phyloP scores from a whole-genome alignment of 148 eudicot species.

The Persicaria tinctoria region DNA sequence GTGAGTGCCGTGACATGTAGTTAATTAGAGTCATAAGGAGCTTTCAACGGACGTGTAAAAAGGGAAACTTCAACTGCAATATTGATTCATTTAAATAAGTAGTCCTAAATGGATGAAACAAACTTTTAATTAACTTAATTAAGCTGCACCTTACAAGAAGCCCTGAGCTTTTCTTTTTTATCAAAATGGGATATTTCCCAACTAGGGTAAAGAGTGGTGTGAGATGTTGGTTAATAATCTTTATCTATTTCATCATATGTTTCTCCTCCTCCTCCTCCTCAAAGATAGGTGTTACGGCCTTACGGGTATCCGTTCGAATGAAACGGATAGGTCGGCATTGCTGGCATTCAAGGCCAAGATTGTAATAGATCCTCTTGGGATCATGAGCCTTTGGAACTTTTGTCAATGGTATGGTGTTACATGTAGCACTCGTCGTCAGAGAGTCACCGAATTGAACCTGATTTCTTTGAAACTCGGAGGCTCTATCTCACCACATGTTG shows the following conservation, averaged over 20 bases:
- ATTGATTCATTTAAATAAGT: too few species aligned
- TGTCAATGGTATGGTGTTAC: slow-evolving; percentile 21
- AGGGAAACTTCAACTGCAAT: too few species aligned
- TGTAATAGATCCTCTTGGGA: slow-evolving; percentile 16
- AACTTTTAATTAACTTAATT: too few species aligned
- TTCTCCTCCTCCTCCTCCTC: neutral
- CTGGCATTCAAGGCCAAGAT: neutral
- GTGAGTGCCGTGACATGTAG: too few species aligned
- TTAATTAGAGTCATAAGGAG: too few species aligned
- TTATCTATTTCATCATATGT: neutral
- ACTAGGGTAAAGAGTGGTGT: neutral
- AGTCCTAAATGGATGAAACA: too few species aligned
- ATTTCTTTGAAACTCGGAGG: slow-evolving; percentile 9
- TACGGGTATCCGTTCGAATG: neutral
- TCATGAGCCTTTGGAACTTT: slow-evolving; percentile 21
- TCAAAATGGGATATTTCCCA: neutral
- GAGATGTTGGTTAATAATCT: neutral
- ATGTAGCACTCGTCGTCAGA: slow-evolving; percentile 11
- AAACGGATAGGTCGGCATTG: slow-evolving; percentile 1
- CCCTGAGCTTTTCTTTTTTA: neutral
- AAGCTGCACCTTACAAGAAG: neutral
- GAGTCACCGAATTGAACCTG: slow-evolving; percentile 15
- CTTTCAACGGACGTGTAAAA: too few species aligned
- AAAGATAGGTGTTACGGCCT: neutral
- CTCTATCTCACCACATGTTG: slow-evolving; percentile 18